Conservation (phyloP, 345 rosid genomes). For the Lumnitzera littorea region DNA sequence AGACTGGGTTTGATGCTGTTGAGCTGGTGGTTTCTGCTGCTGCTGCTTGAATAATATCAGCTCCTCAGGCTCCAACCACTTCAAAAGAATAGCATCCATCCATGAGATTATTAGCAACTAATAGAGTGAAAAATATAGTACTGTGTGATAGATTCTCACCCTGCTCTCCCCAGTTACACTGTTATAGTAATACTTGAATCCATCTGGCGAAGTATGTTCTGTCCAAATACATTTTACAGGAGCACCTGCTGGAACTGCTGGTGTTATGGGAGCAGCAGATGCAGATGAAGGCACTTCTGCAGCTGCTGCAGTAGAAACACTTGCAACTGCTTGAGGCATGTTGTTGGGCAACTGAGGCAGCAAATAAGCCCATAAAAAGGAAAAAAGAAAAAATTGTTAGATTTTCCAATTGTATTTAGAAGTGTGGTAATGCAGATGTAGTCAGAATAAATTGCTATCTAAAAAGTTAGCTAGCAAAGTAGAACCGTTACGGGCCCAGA, state of each 20-base stretch:
- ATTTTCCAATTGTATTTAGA: neutral
- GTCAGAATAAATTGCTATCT: neutral
- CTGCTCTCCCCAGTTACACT: conserved; percentile 75
- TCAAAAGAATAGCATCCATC: conserved; percentile 6
- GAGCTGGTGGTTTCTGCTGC: conserved; percentile 31
- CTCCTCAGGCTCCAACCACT: conserved; percentile 99
- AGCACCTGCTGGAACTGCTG: conserved; percentile 29
- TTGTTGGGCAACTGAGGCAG: conserved; percentile 56
- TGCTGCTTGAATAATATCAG: conserved; percentile 49
- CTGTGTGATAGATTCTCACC: conserved; percentile 38
- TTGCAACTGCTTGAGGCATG: conserved; percentile 32
- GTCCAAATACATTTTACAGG: conserved; percentile 79
- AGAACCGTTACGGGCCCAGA: too few species aligned
- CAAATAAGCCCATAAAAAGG: conserved; percentile 8
- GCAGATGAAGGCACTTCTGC: conserved; percentile 40
- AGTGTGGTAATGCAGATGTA: too few species aligned
- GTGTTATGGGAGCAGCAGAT: conserved; percentile 25
- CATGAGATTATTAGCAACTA: conserved; percentile 4
- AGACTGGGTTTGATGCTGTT: conserved; percentile 45
- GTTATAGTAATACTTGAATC: conserved; percentile 90
- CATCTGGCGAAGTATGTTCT: conserved; percentile 96
- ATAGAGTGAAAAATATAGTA: neutral
- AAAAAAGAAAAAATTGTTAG: neutral
- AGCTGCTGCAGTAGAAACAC: conserved; percentile 33
- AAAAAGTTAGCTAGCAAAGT: too few species aligned